These are phyloP conservation scores for Vitis riparia DNA, from an alignment of 164 flowering plant genomes.

Conservation along the genomic window DNA sequence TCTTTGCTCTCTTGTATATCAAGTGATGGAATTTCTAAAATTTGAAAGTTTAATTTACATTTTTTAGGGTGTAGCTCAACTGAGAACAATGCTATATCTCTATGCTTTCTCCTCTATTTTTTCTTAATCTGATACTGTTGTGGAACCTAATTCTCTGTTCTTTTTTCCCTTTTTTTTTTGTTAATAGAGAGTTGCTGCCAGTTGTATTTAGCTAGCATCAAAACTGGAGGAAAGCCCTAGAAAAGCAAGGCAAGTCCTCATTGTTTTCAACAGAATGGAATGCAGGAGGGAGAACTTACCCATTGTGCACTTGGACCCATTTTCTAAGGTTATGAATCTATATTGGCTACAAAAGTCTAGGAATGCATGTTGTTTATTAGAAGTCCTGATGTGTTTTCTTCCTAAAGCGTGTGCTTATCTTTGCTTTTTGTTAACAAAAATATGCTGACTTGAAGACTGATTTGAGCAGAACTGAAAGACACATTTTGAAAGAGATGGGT, in stretches of 20 bases:
- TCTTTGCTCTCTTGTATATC: not conserved
- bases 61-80: not conserved
- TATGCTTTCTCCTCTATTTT: conserved; percentile 1
- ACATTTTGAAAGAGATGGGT: conserved; percentile 93
- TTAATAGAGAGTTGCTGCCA: conserved; percentile 86
- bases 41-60: not conserved
- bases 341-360: not conserved
- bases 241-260: conserved; percentile 77
- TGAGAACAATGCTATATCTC: not conserved
- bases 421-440: conserved; percentile 40
- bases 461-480: conserved; percentile 82
- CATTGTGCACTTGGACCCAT: conserved; percentile 62
- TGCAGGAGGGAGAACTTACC: conserved; percentile 88
- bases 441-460: conserved; percentile 78
- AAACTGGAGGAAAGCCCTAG: conserved; percentile 91
- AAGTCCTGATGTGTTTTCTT: not conserved
- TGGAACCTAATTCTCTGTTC: conserved; percentile 12
- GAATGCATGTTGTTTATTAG: not conserved
- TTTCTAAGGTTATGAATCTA: conserved; percentile 53
- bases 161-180: too few relatives aligned
- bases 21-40: not conserved
- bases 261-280: conserved; percentile 94
- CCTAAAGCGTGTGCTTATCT: not conserved
- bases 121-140: not conserved
- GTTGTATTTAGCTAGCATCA: conserved; percentile 96